Evolutionary conservation across 345 rosid species (phyloP), one percentile per base, ranked within the genome.

Genomic region (Schrenkiella parvula): DNA sequence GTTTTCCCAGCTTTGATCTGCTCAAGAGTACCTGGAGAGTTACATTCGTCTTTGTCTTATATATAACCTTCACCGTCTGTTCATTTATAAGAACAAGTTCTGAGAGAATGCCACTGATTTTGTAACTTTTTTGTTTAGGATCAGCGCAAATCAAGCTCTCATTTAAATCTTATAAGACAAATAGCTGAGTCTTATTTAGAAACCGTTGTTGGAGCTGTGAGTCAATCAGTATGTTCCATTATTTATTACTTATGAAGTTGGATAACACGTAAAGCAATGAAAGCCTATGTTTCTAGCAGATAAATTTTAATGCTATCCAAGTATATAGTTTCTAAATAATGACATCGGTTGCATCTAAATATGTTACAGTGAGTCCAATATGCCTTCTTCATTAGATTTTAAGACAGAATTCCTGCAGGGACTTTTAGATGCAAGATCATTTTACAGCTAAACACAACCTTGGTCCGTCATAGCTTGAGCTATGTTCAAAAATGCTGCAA

Each of bases 381-480:
- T 34, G 25, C 26, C 35, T 65, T 65, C 26, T 48, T 38, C 63
- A 39, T 39, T 29, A 22, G 39, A 15, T 25, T 67, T 52, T 7
- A 41, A 22, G 47, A 23, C 25, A 5, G 34, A 50, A 57, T 15
- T 32, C 41, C 56, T 9, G 42, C 52, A 3, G 46, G 42, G 57
- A 28, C 37, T 56, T 19, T 2, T 25, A 12, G 31, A 66, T 57
- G 66, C 71, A 44, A 18, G 50, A 21, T 9, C 64, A 3, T 19
- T 37, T 37, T n/a, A 18, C 5, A 47, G 72, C 84, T 87, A 91
- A 73, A 91, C 93, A 79, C 99, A 91, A 72, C 99, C 99, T 91
- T 95, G 99, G 68, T 89, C 99, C 3, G 88, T 86, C 99, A 91
- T 95, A 41, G 97, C 99, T 83, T 89, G 96, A 75, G 99, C 98